Conservation (phyloP, 2,329 filamentous ascomycete genomes). For the Metarhizium rileyi region DNA sequence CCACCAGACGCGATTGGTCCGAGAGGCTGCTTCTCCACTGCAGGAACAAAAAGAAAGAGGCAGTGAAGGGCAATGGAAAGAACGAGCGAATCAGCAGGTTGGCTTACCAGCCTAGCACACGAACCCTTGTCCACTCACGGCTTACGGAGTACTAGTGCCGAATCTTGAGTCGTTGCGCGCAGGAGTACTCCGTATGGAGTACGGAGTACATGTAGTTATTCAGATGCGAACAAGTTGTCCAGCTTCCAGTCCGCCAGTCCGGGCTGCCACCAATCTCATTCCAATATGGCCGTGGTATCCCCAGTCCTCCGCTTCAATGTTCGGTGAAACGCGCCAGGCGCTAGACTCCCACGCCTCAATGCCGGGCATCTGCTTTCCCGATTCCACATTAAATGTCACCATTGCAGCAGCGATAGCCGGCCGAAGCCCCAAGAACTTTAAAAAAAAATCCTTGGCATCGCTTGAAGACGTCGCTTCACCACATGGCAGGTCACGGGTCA, state of each 20-base stretch:
- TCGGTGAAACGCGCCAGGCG: conserved; percentile 1
- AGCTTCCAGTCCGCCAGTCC: too few species aligned
- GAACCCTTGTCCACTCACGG: not conserved
- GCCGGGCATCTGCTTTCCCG: conserved; percentile 3
- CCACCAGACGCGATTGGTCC: not conserved
- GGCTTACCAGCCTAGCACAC: not conserved
- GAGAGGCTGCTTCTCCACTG: not conserved
- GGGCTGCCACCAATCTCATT: not conserved
- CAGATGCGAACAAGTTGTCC: not conserved
- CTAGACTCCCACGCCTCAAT: not conserved
- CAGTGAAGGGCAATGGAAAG: too few species aligned
- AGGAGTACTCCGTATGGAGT: too few species aligned
- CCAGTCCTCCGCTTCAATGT: not conserved
- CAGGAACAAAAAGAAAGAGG: not conserved
- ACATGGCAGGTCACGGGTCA: not conserved
- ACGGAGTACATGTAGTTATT: too few species aligned
- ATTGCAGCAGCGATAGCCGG: conserved; percentile 6
- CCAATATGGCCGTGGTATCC: not conserved
- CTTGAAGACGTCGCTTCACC: not conserved
- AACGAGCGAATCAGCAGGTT: not conserved
- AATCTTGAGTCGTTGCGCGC: not conserved
- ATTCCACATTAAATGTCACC: conserved; percentile 4
- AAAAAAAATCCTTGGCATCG: not conserved
- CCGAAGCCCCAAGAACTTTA: not conserved
- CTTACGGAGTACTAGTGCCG: not conserved